Evolutionary conservation across 371 early-diverging fungal species (phyloP).

Genomic region (Dichotomocladium elegans): DNA sequence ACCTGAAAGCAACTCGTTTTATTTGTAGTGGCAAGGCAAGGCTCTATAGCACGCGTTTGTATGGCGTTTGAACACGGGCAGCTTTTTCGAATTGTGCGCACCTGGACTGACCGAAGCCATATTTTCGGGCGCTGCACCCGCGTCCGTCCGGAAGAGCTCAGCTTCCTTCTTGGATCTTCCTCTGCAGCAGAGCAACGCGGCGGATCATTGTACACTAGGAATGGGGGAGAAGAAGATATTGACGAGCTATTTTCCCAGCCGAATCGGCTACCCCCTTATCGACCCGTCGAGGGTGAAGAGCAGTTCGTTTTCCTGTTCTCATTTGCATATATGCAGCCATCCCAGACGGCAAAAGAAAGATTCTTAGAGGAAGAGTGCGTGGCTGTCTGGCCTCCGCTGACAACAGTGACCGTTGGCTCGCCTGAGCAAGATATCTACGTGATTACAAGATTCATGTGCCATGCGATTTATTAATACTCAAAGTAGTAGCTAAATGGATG

Average conservation of each 20-base stretch:
- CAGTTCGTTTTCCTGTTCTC: background rate
- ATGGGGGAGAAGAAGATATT: background rate
- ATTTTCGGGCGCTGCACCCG: background rate
- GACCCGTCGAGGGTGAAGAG: background rate
- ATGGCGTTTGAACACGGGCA: background rate
- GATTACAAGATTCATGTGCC: background rate
- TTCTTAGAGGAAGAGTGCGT: constrained; percentile 5
- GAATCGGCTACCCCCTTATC: background rate
- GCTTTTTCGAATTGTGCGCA: background rate
- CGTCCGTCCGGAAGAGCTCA: background rate
- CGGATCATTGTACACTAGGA: background rate
- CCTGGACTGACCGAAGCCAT: background rate
- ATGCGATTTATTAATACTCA: background rate
- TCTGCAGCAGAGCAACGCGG: background rate
- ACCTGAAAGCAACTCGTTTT: too few relatives aligned
- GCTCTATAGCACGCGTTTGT: background rate
- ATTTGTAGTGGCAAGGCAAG: background rate
- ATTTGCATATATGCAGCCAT: constrained; percentile 1
- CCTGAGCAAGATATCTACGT: background rate
- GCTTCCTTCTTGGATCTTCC: background rate
- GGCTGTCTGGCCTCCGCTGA: constrained; percentile 2
- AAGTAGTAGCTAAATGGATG: too few relatives aligned
- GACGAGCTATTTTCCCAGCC: background rate
- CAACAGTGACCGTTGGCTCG: background rate
- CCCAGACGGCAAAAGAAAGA: background rate